These are phyloP conservation scores for Coemansia sp. DNA, from an alignment of 192 early-diverging fungal genomes.

Conservation along the genomic window DNA sequence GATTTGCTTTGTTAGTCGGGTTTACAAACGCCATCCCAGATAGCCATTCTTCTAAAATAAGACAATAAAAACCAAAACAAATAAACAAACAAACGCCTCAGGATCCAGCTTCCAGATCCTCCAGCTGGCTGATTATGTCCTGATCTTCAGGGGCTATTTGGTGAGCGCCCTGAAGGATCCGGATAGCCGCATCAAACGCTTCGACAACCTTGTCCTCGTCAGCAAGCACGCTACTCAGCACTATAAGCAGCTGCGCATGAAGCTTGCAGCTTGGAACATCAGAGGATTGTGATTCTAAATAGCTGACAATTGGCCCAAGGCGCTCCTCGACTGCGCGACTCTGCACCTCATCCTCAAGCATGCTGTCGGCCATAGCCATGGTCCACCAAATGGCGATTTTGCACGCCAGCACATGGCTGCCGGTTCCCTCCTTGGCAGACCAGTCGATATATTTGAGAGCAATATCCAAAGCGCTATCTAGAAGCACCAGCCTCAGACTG, in stretches of 20 bases:
- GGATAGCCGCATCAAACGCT: constrained; percentile 55
- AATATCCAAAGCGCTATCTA: constrained; percentile 20
- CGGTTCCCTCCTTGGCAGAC: constrained; percentile 1
- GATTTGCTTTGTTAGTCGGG: too few species aligned
- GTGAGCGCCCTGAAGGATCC: constrained; percentile 50
- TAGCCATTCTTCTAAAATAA: too few species aligned
- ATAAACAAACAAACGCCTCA: not conserved
- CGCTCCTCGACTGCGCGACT: constrained; percentile 43
- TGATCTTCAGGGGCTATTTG: constrained; percentile 48
- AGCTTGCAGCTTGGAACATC: constrained; percentile 33
- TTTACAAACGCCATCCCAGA: too few species aligned
- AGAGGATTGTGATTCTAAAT: constrained; percentile 22
- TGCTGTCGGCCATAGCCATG: constrained; percentile 46
- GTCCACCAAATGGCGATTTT: constrained; percentile 60
- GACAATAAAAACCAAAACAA: not conserved
- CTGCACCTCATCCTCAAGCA: constrained; percentile 38
- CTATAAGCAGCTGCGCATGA: constrained; percentile 35
- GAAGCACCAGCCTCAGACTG: constrained; percentile 14
- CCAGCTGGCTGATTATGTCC: constrained; percentile 46
- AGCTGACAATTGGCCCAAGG: constrained; percentile 29
- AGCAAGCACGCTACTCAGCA: constrained; percentile 39
- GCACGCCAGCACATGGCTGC: constrained; percentile 8
- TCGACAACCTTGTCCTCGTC: constrained; percentile 59
- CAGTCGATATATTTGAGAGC: constrained; percentile 18
- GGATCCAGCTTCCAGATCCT: constrained; percentile 33